A percentile compares a stretch with the other conserved stretches of the same genome.
Evolutionary conservation across 768 basidiomycete species (phyloP).

Genomic region (Amyloporia xantha): DNA sequence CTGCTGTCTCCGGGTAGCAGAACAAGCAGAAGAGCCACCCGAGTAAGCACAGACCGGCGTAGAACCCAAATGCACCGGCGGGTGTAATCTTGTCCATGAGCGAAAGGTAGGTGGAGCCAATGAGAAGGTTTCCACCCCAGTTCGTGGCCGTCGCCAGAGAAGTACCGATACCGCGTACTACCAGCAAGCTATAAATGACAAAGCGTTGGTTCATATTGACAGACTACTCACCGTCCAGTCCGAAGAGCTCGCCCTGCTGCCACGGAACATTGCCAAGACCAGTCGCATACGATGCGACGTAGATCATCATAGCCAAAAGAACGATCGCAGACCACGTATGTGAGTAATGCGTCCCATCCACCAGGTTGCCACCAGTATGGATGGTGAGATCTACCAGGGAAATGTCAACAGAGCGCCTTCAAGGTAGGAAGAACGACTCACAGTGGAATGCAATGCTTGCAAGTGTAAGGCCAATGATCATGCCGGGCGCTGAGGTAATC

Average conservation of each 20-base stretch:
- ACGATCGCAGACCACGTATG: slow-evolving; percentile 61
- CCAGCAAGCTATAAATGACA: not conserved
- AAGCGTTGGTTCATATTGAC: not conserved
- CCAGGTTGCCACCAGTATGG: slow-evolving; percentile 52
- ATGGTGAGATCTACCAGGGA: slow-evolving; percentile 44
- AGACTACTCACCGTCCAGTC: slow-evolving; percentile 55
- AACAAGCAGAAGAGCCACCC: slow-evolving; percentile 62
- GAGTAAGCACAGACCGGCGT: slow-evolving; percentile 63
- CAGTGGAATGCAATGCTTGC: slow-evolving; percentile 63
- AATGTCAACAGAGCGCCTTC: not conserved
- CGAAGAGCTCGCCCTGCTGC: slow-evolving; percentile 84
- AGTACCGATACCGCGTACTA: slow-evolving; percentile 73
- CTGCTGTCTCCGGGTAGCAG: slow-evolving; percentile 79
- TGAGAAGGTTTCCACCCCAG: slow-evolving; percentile 72
- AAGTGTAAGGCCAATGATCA: slow-evolving; percentile 59
- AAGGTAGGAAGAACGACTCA: slow-evolving; percentile 26
- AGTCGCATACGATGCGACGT: slow-evolving; percentile 76
- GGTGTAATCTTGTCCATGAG: slow-evolving; percentile 72
- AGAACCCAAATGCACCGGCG: slow-evolving; percentile 71
- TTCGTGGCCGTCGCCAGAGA: slow-evolving; percentile 71
- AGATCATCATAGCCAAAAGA: slow-evolving; percentile 75
- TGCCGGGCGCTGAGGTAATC: slow-evolving; percentile 64
- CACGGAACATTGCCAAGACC: slow-evolving; percentile 79
- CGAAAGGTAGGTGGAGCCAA: slow-evolving; percentile 73
- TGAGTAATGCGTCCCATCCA: slow-evolving; percentile 53